Percentiles rank a stretch among this genome's conserved stretches.
These are phyloP conservation scores for Eurotiales sp. DNA, from an alignment of 2,329 filamentous ascomycete genomes.

Conservation along the genomic window DNA sequence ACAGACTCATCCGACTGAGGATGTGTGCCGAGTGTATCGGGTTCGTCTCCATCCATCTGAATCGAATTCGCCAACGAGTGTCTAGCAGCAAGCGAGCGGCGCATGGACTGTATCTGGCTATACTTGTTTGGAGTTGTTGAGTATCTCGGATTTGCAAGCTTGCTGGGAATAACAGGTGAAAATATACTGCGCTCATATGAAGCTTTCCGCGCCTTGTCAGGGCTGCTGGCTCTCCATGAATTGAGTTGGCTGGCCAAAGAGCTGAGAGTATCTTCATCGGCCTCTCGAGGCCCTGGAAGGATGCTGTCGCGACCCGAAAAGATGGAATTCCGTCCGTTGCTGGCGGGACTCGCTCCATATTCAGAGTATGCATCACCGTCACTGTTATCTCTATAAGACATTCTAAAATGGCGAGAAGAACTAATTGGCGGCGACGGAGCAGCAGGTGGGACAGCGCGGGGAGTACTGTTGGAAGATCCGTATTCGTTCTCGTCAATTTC, in stretches of 20 bases:
- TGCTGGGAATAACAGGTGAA: constrained; percentile 14
- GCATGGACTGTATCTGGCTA: constrained; percentile 20
- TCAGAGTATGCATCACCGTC: constrained; percentile 27
- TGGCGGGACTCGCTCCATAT: constrained; percentile 21
- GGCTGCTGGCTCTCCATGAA: constrained; percentile 61
- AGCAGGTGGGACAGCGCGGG: constrained; percentile 14
- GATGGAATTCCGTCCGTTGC: constrained; percentile 7
- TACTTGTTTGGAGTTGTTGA: constrained; percentile 1
- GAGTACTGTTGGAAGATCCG: background rate
- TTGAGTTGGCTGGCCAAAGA: constrained; percentile 60
- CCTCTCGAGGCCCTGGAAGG: constrained; percentile 1
- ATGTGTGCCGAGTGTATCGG: constrained; percentile 15
- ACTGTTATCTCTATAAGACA: constrained; percentile 19
- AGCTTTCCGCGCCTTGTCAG: constrained; percentile 35
- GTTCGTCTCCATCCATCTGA: constrained; percentile 10
- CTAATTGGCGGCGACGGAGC: constrained; percentile 21
- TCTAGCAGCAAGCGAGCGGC: constrained; percentile 24
- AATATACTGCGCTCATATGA: constrained; percentile 28
- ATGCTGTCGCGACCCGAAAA: constrained; percentile 13
- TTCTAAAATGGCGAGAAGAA: constrained; percentile 8
- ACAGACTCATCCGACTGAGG: constrained; percentile 10
- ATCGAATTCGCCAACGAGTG: constrained; percentile 17
- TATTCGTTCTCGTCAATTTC: constrained; percentile 5
- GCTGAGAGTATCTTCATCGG: constrained; percentile 55
- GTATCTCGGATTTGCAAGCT: constrained; percentile 1